Conservation (phyloP, 176 grass and related monocot genomes). For the Triticum turgidum region DNA sequence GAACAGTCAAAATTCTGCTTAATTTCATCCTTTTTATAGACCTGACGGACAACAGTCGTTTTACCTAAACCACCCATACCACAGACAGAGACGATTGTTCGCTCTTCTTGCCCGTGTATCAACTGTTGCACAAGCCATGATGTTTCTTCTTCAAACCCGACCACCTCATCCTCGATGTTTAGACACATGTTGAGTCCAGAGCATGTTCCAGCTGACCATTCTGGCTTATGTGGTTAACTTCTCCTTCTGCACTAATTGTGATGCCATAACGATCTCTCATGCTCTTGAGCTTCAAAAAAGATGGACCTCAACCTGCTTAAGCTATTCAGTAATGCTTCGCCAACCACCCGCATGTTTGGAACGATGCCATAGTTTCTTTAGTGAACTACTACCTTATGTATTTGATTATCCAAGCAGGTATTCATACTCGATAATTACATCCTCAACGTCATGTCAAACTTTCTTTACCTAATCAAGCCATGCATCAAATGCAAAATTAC, state of each 20-base stretch:
- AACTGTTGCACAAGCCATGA: not conserved
- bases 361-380: too few relatives aligned
- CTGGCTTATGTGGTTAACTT: not conserved
- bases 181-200: not conserved
- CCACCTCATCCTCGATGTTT: not conserved
- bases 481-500: too few relatives aligned
- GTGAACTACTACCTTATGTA: too few relatives aligned
- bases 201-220: not conserved
- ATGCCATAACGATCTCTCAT: not conserved
- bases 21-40: slow-evolving; percentile 1
- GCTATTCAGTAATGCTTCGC: too few relatives aligned
- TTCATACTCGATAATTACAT: too few relatives aligned
- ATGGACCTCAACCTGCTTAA: not conserved
- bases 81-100: not conserved
- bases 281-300: not conserved
- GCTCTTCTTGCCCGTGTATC: not conserved
- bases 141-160: not conserved
- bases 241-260: not conserved
- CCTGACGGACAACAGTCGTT: slow-evolving; percentile 1
- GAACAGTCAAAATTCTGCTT: not conserved
- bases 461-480: too few relatives aligned
- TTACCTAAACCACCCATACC: slow-evolving; percentile 24
- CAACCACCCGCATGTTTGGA: too few relatives aligned
- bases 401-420: too few relatives aligned
- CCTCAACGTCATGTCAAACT: too few relatives aligned